These are phyloP conservation scores for Pleurotus citrinopileatus DNA, from an alignment of 768 basidiomycete species.

Conservation along the genomic window DNA sequence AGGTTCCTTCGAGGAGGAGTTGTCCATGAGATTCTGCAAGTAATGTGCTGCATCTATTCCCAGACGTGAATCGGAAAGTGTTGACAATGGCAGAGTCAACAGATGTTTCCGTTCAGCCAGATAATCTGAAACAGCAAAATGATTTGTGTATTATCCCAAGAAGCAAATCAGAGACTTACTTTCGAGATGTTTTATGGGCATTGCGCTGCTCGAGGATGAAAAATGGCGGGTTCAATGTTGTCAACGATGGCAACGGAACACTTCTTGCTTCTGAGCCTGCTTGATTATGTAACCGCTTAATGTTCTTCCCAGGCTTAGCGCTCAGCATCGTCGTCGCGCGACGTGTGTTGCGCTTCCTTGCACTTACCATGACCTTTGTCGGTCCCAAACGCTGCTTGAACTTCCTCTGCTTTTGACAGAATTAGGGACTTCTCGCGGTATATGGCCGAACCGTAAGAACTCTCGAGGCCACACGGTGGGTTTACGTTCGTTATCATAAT, in stretches of 20 bases:
- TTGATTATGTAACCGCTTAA: conserved; percentile 3
- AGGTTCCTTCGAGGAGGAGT: conserved; percentile 78
- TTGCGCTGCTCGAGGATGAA: conserved; percentile 24
- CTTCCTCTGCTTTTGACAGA: too few species aligned
- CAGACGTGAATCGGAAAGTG: conserved; percentile 86
- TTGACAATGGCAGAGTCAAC: conserved; percentile 75
- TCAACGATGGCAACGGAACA: conserved; percentile 9
- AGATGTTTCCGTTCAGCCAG: conserved; percentile 86
- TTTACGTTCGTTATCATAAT: too few species aligned
- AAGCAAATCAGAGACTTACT: conserved; percentile 40
- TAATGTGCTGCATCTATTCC: conserved; percentile 97
- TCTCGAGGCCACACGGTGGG: too few species aligned
- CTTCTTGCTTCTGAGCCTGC: not conserved
- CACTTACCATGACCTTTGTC: too few species aligned
- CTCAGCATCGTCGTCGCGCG: not conserved
- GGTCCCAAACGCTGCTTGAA: too few species aligned
- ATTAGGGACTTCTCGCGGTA: too few species aligned
- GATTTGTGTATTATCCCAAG: conserved; percentile 14
- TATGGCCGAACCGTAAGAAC: too few species aligned
- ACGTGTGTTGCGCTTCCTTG: too few species aligned
- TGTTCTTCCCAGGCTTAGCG: not conserved
- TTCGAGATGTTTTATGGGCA: conserved; percentile 85
- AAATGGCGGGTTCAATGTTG: not conserved
- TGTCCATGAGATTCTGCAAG: conserved; percentile 74
- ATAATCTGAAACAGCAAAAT: conserved; percentile 54